A percentile compares a stretch with the other conserved stretches of the same genome.
phyloP scores from a whole-genome alignment of 805 yeast species.

The Wickerhamiella kazuoi region DNA sequence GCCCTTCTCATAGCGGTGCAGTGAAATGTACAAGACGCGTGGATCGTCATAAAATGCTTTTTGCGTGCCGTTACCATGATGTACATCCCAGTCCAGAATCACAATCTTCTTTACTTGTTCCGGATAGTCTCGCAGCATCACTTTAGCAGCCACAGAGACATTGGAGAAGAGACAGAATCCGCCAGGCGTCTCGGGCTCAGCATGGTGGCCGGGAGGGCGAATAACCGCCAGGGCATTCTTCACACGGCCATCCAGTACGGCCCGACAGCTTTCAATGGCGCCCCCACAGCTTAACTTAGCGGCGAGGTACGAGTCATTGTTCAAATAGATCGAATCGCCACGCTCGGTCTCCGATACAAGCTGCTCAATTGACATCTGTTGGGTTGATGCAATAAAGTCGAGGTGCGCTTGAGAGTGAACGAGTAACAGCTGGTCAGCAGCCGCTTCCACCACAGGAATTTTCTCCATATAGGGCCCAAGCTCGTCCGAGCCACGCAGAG shows the following conservation, averaged over 20 bases:
- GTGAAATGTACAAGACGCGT: slow-evolving; percentile 72
- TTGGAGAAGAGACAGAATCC: slow-evolving; percentile 93
- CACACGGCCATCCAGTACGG: slow-evolving; percentile 83
- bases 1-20: slow-evolving; percentile 86
- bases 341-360: slow-evolving; percentile 67
- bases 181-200: slow-evolving; percentile 93
- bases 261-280: slow-evolving; percentile 86
- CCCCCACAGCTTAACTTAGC: slow-evolving; percentile 95
- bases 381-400: slow-evolving; percentile 55
- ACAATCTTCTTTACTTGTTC: slow-evolving; percentile 72
- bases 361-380: slow-evolving; percentile 57
- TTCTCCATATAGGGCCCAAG: slow-evolving; percentile 78
- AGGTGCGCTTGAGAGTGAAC: slow-evolving; percentile 78
- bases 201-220: slow-evolving; percentile 98
- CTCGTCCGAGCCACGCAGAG: slow-evolving; percentile 50
- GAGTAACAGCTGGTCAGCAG: slow-evolving; percentile 62
- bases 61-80: slow-evolving; percentile 98
- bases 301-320: slow-evolving; percentile 70
- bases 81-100: slow-evolving; percentile 94
- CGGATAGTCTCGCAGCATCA: slow-evolving; percentile 64
- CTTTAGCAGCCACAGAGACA: slow-evolving; percentile 92
- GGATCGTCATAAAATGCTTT: slow-evolving; percentile 80
- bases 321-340: slow-evolving; percentile 90
- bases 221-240: slow-evolving; percentile 88
- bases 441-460: slow-evolving; percentile 80